Conservation (phyloP, 148 eudicot genomes). For the Fagopyrum esculentum region DNA sequence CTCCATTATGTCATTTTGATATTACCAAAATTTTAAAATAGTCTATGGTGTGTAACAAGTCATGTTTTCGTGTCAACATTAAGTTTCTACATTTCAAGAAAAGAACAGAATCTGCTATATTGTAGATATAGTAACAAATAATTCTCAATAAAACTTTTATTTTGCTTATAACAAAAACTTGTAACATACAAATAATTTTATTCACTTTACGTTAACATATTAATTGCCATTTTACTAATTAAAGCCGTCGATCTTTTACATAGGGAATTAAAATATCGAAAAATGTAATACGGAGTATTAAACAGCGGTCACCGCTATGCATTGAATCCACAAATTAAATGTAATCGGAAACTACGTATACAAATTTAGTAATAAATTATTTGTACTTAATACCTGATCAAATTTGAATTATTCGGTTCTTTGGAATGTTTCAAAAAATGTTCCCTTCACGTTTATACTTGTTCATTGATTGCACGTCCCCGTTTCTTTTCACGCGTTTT, state of each 20-base stretch:
- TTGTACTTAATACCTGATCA: not conserved
- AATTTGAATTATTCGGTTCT: not conserved
- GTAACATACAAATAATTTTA: not conserved
- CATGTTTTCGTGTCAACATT: not conserved
- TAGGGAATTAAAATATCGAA: conserved; percentile 3
- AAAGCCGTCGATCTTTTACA: not conserved
- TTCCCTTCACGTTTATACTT: not conserved
- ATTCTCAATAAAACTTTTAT: not conserved
- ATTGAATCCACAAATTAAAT: not conserved
- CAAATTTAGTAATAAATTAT: not conserved
- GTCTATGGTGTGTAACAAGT: not conserved
- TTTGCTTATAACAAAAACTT: not conserved
- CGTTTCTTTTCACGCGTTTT: not conserved
- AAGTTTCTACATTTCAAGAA: not conserved
- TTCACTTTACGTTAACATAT: too few species aligned
- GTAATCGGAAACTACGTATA: not conserved
- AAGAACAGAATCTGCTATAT: not conserved
- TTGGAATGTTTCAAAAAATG: not conserved
- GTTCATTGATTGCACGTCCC: not conserved
- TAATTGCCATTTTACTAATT: not conserved
- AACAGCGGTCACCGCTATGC: not conserved
- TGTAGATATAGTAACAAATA: not conserved
- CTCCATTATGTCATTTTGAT: not conserved
- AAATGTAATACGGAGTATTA: too few species aligned
- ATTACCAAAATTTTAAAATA: not conserved